These are phyloP conservation scores for Lachnellula cervina DNA, from an alignment of 2,329 filamentous ascomycete species.

Conservation along the genomic window DNA sequence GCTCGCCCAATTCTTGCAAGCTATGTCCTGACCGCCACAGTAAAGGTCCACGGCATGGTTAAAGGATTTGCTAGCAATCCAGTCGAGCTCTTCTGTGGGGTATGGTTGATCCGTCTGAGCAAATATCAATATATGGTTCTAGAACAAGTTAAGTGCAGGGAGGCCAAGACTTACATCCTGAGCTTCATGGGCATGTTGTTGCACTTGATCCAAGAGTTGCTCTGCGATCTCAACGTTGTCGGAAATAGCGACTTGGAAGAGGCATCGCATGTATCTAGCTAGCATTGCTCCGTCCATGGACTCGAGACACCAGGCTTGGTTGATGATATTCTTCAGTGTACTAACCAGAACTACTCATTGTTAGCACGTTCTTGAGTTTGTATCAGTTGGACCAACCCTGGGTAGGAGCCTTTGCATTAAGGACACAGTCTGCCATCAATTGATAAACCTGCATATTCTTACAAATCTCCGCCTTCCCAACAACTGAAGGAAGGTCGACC, in stretches of 20 bases:
- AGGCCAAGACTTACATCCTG: conserved; percentile 36
- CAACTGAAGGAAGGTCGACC: conserved; percentile 58
- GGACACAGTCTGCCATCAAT: conserved; percentile 60
- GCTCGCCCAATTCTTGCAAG: conserved; percentile 42
- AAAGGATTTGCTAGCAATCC: conserved; percentile 65
- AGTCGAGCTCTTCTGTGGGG: conserved; percentile 66
- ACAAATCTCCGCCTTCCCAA: conserved; percentile 47
- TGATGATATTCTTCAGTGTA: conserved; percentile 63
- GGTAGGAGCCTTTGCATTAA: conserved; percentile 49
- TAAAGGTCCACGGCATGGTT: conserved; percentile 69
- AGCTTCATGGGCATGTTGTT: conserved; percentile 47
- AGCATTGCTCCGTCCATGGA: conserved; percentile 54
- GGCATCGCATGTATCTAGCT: conserved; percentile 71
- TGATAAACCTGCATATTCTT: conserved; percentile 47
- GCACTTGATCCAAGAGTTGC: conserved; percentile 60
- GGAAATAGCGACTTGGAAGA: conserved; percentile 64
- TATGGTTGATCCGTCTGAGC: conserved; percentile 45
- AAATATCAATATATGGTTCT: conserved; percentile 18
- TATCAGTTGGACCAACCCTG: conserved; percentile 38
- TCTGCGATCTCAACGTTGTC: conserved; percentile 48
- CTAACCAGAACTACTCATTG: conserved; percentile 33
- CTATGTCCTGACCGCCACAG: conserved; percentile 47
- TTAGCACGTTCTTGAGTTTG: conserved; percentile 39
- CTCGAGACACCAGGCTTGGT: conserved; percentile 57
- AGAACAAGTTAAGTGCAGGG: neutral